Evolutionary conservation across 805 yeast species (phyloP).

Genomic region (Dipodascus geniculatus): DNA sequence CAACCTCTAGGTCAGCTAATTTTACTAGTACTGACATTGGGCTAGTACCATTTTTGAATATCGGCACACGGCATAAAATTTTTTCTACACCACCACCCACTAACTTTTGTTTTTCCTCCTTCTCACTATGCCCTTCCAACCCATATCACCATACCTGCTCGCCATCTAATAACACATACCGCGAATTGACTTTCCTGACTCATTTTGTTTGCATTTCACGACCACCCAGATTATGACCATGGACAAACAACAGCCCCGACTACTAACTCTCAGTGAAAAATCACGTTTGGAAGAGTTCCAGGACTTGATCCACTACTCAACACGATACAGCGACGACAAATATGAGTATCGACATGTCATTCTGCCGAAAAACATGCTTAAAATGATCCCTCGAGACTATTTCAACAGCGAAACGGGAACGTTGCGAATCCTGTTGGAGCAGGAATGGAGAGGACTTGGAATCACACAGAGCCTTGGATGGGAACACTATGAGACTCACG

Average conservation of each 20-base stretch:
- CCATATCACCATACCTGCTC: not conserved
- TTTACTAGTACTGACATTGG: not conserved
- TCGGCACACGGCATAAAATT: not conserved
- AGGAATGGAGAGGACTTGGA: conserved; percentile 98
- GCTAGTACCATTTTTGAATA: not conserved
- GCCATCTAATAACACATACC: no score
- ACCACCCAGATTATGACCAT: not conserved
- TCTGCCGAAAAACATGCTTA: conserved; percentile 91
- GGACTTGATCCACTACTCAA: conserved; percentile 89
- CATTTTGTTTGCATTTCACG: not conserved
- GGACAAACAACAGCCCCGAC: conserved; percentile 33
- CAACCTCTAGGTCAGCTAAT: no score
- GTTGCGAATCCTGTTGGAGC: conserved; percentile 77
- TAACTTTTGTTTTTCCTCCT: not conserved
- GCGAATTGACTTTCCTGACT: not conserved
- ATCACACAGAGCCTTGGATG: conserved; percentile 96
- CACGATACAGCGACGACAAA: conserved; percentile 81
- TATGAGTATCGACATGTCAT: conserved; percentile 91
- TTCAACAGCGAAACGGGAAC: conserved; percentile 93
- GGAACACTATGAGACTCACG: conserved; percentile 94
- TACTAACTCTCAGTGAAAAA: conserved; percentile 70
- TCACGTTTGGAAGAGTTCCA: conserved; percentile 83
- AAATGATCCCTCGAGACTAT: conserved; percentile 87
- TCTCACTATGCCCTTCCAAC: not conserved
- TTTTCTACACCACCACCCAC: not conserved